These are phyloP conservation scores for Fusarium irregulare DNA, from an alignment of 2,329 filamentous ascomycete genomes.

Conservation along the genomic window DNA sequence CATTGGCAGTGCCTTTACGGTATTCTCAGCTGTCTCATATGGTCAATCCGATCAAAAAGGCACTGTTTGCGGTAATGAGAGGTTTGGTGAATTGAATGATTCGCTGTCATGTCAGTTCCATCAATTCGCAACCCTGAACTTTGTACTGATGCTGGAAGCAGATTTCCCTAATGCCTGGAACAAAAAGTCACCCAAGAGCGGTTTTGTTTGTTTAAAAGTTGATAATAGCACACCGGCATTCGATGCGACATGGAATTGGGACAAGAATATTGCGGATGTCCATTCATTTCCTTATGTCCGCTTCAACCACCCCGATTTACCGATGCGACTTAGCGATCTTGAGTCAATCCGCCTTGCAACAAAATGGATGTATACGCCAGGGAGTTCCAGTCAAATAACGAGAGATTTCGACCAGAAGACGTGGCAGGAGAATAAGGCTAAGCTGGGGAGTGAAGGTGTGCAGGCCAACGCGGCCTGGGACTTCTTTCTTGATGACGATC, in stretches of 20 bases:
- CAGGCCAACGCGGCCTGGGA: constrained; percentile 45
- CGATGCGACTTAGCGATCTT: constrained; percentile 37
- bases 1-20: neutral
- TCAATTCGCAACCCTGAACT: fast-evolving
- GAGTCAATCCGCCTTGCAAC: constrained; percentile 37
- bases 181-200: constrained; percentile 36
- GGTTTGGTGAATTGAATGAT: constrained; percentile 28
- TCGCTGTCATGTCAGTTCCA: constrained; percentile 32
- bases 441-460: constrained; percentile 4
- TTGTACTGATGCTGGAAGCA: constrained; percentile 11
- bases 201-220: constrained; percentile 43
- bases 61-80: constrained; percentile 21
- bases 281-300: constrained; percentile 45
- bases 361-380: constrained; percentile 42
- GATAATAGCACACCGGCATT: constrained; percentile 42
- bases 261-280: constrained; percentile 39
- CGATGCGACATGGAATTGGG: constrained; percentile 43
- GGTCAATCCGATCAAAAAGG: neutral
- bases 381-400: constrained; percentile 6
- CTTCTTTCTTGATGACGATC: constrained; percentile 44
- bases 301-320: constrained; percentile 34
- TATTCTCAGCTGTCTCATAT: neutral
- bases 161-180: constrained; percentile 47
- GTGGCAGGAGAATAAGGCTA: constrained; percentile 34
- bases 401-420: constrained; percentile 19